Conservation (phyloP, 179 eudicot species). For the Amaranthus tricolor region DNA sequence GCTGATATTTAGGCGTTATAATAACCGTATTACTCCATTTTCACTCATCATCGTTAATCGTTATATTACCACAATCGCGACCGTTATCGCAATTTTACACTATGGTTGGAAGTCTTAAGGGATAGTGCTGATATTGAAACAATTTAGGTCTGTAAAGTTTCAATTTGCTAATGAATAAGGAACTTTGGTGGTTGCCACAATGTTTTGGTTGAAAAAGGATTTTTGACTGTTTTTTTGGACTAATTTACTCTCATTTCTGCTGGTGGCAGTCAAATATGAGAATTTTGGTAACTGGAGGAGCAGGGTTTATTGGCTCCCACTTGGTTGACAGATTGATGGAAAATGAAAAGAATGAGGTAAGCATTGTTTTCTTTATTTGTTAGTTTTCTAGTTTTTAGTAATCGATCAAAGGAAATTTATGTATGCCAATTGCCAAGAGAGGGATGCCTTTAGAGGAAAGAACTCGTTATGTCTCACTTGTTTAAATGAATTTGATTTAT, state of each 20-base stretch:
- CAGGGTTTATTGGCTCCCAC: constrained; percentile 98
- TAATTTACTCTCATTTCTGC: not conserved
- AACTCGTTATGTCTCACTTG: not conserved
- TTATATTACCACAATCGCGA: too few relatives aligned
- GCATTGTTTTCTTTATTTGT: constrained; percentile 5
- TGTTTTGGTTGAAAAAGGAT: constrained; percentile 1
- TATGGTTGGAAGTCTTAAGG: not conserved
- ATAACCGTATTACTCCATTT: too few relatives aligned
- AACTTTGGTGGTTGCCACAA: constrained; percentile 13
- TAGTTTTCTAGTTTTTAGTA: constrained; percentile 2
- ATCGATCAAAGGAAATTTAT: not conserved
- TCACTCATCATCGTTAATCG: too few relatives aligned
- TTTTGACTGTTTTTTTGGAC: not conserved
- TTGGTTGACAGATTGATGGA: constrained; percentile 83
- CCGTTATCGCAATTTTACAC: too few relatives aligned
- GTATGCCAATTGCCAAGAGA: not conserved
- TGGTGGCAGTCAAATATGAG: constrained; percentile 86
- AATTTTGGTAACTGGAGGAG: constrained; percentile 92
- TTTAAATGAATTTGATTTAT: not conserved
- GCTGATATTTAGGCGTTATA: too few relatives aligned
- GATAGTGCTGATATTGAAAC: constrained; percentile 24
- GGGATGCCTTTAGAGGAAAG: not conserved
- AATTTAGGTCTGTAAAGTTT: constrained; percentile 5
- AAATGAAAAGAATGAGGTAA: constrained; percentile 95
- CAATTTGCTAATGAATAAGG: constrained; percentile 4